Base-by-base conservation (phyloP, 257 asterid genomes). In the Anisodus tanguticus region DNA sequence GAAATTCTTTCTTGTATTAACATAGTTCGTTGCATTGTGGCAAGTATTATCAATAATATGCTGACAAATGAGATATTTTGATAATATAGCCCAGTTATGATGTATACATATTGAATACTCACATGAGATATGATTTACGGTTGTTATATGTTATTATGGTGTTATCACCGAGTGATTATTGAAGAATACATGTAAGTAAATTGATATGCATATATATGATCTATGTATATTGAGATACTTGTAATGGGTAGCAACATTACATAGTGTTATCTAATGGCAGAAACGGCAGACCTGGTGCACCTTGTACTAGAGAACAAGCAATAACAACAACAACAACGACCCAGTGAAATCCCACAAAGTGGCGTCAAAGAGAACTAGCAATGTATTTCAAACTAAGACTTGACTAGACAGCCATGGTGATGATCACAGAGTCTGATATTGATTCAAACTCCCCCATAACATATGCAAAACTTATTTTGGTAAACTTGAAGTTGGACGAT, bases 171-270 rank as follows among this genome's bases (percentile, higher is more conserved):
- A 31, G 72, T 66, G 47, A 66, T 66, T 11, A 66, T 31, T 64
- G 47, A 66, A 67, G 74, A 68, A 7, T 15, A 68, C 76, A 37
- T 68, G 51, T 68, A 68, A 68, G 51, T 8, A 31, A 68, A 37
- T 68, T 68, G 26, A 68, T 68, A 68, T 68, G 26, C 51, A 68
- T 68, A 58, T 17, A 1, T 67, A 67, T 35, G 74, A 67, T 6
- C 6, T 35, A 35, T 35, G 39, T 2, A 67, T 35, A 67, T 35
- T 12, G 47, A 67, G 74, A 67, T 67, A 67, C 74, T 67, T 67
- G 74, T 67, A 67, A 67, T 67, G 74, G 8, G 49, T 67, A 67
- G 47, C 72, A 31, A 66, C 72, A 66, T 66, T 66, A 66, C 45
- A 31, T 66, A 11, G 12, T 64, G 71, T 10, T 66, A 31, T 66